These are phyloP conservation scores for Spiraea crenata DNA, from an alignment of 331 rosid genomes.

Conservation along the genomic window DNA sequence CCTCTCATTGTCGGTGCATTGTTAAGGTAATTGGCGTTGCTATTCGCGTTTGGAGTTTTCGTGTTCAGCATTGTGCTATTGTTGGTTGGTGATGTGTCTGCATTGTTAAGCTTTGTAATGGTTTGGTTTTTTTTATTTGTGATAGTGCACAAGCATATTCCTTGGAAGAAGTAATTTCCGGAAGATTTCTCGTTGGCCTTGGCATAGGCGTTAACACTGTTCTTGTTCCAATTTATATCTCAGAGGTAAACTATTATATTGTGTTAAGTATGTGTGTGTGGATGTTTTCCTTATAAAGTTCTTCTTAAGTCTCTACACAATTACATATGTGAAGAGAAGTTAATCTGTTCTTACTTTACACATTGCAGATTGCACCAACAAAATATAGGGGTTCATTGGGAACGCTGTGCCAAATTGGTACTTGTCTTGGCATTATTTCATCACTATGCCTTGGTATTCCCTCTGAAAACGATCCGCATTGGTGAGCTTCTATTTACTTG, in stretches of 20 bases:
- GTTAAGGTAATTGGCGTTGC: constrained; percentile 43
- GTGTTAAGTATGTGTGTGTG: background rate
- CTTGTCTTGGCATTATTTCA: constrained; percentile 82
- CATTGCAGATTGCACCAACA: constrained; percentile 80
- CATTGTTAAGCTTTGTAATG: constrained; percentile 14
- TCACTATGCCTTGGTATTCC: constrained; percentile 76
- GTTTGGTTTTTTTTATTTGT: constrained; percentile 28
- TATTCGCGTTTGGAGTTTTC: background rate
- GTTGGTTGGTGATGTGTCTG: constrained; percentile 7
- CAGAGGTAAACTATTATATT: constrained; percentile 56
- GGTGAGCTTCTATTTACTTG: constrained; percentile 48
- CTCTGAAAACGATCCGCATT: constrained; percentile 71
- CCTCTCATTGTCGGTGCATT: constrained; percentile 84
- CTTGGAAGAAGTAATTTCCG: constrained; percentile 69
- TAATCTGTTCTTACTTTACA: constrained; percentile 5
- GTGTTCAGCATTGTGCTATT: background rate
- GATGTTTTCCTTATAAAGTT: background rate
- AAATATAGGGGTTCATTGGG: constrained; percentile 87
- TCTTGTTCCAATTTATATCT: constrained; percentile 83
- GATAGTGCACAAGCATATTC: constrained; percentile 77
- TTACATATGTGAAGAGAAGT: background rate
- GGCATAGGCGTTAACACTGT: constrained; percentile 89
- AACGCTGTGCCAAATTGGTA: constrained; percentile 77
- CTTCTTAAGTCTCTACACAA: background rate
- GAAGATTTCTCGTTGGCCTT: constrained; percentile 94